A percentile compares a stretch with the other conserved stretches of the same genome.
These are phyloP conservation scores for Glaciozyma martinii DNA, from an alignment of 768 basidiomycete genomes.

Conservation along the genomic window DNA sequence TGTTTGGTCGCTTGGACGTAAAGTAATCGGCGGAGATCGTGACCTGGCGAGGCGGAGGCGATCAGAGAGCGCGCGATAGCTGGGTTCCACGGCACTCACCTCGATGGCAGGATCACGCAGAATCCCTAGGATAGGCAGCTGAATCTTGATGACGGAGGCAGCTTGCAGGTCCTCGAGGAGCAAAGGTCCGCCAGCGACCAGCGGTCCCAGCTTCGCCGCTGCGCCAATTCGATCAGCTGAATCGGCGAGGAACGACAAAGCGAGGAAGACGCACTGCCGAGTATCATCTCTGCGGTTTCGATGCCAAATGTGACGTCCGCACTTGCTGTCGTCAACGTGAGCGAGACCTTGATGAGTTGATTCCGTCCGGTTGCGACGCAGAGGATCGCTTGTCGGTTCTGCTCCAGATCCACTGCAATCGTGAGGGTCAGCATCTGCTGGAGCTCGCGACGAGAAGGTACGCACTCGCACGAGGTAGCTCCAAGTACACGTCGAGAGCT, in stretches of 20 bases:
- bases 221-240: neutral
- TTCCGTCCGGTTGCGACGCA: conserved; percentile 35
- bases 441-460: neutral
- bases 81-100: conserved; percentile 28
- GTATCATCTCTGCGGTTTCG: neutral
- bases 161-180: conserved; percentile 17
- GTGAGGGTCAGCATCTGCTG: neutral
- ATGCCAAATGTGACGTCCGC: no score
- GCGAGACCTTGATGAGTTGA: conserved; percentile 23
- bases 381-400: conserved; percentile 32
- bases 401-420: conserved; percentile 35
- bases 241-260: neutral
- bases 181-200: neutral
- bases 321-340: neutral
- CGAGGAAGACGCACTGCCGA: neutral
- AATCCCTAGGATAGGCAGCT: conserved; percentile 37
- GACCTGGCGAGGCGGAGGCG: conserved; percentile 43
- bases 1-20: conserved; percentile 49
- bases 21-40: conserved; percentile 59
- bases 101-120: conserved; percentile 44
- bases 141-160: conserved; percentile 28
- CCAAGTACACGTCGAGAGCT: conserved; percentile 56
- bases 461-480: conserved; percentile 37
- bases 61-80: neutral
- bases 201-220: neutral